These are phyloP conservation scores for Myriangium duriaei DNA, from an alignment of 2,329 filamentous ascomycete genomes.

Conservation along the genomic window DNA sequence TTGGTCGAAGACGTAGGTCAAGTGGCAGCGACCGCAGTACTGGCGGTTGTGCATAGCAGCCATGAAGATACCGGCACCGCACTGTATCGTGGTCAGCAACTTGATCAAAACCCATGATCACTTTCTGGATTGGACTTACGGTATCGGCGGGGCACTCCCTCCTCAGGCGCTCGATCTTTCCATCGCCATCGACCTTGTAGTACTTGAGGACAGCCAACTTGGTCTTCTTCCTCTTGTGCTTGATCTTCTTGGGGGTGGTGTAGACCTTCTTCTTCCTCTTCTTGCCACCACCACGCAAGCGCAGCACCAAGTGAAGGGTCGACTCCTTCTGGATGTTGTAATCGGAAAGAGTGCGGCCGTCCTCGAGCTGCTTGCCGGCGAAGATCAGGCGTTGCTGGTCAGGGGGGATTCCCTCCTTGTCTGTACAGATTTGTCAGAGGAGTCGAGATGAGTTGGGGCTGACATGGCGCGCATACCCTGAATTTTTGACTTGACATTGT, in stretches of 20 bases:
- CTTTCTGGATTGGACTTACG: conserved; percentile 44
- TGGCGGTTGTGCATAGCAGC: conserved; percentile 99
- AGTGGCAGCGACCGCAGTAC: conserved; percentile 71
- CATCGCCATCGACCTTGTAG: conserved; percentile 99
- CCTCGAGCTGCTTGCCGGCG: conserved; percentile 99
- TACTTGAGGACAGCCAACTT: conserved; percentile 99
- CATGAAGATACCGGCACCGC: conserved; percentile 99
- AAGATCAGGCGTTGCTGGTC: conserved; percentile 99
- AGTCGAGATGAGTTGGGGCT: conserved; percentile 8
- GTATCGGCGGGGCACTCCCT: conserved; percentile 91
- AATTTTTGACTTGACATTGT: conserved; percentile 99
- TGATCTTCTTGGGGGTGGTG: conserved; percentile 99
- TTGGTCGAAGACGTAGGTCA: conserved; percentile 60
- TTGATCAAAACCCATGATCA: conserved; percentile 24
- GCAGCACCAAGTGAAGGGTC: conserved; percentile 94
- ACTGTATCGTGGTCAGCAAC: too few relatives aligned
- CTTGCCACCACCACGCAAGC: conserved; percentile 97
- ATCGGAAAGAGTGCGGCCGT: conserved; percentile 95
- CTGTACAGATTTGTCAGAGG: conserved; percentile 43
- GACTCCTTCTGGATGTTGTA: conserved; percentile 99
- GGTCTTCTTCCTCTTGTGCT: conserved; percentile 99
- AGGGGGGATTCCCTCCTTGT: conserved; percentile 99
- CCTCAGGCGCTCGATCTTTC: conserved; percentile 98
- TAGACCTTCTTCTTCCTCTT: conserved; percentile 99
- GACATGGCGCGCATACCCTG: conserved; percentile 39